These are phyloP conservation scores for Aspergillus spinulosporus DNA, from an alignment of 2,329 filamentous ascomycete species.

Conservation along the genomic window DNA sequence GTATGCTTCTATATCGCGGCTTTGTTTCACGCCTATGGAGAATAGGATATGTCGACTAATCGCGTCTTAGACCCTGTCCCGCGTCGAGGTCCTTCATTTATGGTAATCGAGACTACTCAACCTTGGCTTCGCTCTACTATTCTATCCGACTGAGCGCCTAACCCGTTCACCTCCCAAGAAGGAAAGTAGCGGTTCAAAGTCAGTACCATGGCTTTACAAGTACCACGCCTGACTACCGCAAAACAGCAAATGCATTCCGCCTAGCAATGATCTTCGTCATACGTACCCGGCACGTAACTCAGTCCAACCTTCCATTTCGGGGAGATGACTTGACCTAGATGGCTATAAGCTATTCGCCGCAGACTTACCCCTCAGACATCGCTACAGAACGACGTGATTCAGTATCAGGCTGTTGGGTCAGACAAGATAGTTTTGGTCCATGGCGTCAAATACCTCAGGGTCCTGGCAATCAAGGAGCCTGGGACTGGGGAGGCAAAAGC, in stretches of 20 bases:
- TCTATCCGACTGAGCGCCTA: background rate
- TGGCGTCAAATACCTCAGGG: conserved; percentile 12
- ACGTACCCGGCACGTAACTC: conserved; percentile 16
- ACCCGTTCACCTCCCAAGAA: background rate
- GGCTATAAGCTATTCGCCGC: conserved; percentile 10
- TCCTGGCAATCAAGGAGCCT: conserved; percentile 12
- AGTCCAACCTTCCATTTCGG: conserved; percentile 16
- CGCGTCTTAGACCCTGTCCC: background rate
- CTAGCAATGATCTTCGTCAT: conserved; percentile 12
- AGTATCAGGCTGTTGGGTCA: conserved; percentile 11
- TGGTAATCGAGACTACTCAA: background rate
- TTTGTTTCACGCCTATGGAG: conserved; percentile 1
- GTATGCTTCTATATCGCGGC: too few species aligned
- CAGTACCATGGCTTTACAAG: conserved; percentile 12
- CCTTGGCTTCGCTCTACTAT: background rate
- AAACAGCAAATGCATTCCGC: conserved; percentile 10
- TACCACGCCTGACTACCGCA: conserved; percentile 7
- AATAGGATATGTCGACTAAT: background rate
- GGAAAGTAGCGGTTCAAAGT: background rate
- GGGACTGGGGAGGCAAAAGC: conserved; percentile 17
- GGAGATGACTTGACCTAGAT: conserved; percentile 10
- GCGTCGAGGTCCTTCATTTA: background rate
- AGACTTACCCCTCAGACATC: background rate
- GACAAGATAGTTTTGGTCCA: conserved; percentile 13
- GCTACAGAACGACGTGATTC: conserved; percentile 9